Evolutionary conservation across 495 filamentous ascomycete species (phyloP).

Genomic region (Penicillium riverlandense): DNA sequence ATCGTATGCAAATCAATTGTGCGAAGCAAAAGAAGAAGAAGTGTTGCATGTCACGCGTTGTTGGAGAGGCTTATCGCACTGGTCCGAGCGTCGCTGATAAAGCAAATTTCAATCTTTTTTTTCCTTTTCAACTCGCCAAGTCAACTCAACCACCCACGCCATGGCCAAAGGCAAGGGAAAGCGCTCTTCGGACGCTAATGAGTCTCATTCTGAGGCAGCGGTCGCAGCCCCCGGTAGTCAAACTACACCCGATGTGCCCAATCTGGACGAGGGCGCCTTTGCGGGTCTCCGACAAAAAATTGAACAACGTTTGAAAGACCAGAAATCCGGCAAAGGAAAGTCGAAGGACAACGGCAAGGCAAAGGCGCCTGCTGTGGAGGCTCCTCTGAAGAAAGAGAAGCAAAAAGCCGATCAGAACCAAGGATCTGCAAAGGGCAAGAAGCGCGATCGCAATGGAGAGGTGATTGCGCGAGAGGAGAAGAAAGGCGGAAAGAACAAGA

Average conservation of each 20-base stretch:
- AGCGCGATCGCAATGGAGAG: slow-evolving; percentile 45
- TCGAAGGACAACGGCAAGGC: slow-evolving; percentile 33
- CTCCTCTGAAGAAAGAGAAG: slow-evolving; percentile 19
- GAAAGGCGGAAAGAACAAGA: slow-evolving; percentile 19
- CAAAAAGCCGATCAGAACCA: slow-evolving; percentile 18
- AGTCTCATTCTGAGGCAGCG: slow-evolving; percentile 8
- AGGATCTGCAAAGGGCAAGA: slow-evolving; percentile 32
- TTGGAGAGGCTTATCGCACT: slow-evolving; percentile 20
- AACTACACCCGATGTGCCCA: slow-evolving; percentile 26
- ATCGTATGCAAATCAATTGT: no score
- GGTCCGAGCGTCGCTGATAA: slow-evolving; percentile 25
- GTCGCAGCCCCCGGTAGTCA: slow-evolving; percentile 14
- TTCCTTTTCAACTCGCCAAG: slow-evolving; percentile 14
- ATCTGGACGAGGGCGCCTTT: slow-evolving; percentile 54
- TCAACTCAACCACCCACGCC: slow-evolving; percentile 10
- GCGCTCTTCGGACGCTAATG: slow-evolving; percentile 27
- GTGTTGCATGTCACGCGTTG: background rate
- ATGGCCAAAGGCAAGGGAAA: slow-evolving; percentile 40
- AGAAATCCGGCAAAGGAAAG: slow-evolving; percentile 39
- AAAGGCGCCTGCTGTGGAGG: slow-evolving; percentile 8
- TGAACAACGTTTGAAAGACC: slow-evolving; percentile 44
- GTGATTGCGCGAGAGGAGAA: slow-evolving; percentile 33
- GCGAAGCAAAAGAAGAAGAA: no score
- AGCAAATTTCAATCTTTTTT: slow-evolving; percentile 27
- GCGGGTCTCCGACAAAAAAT: slow-evolving; percentile 58